Evolutionary conservation across 225 moss, liverwort and hornwort genomes (phyloP).

Genomic region (Ulota crispa): DNA sequence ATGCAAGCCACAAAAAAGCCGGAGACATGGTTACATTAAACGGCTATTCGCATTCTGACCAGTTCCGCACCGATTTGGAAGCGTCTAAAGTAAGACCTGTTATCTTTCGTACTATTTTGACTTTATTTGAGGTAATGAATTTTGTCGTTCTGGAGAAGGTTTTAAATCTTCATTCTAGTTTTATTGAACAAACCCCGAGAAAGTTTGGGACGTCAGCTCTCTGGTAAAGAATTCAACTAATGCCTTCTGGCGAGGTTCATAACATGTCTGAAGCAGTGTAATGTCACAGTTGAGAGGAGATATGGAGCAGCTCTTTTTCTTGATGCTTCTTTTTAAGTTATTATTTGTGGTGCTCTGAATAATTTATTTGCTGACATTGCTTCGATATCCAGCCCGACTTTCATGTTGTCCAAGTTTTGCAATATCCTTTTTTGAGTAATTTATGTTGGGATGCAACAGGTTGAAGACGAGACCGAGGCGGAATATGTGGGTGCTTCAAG

Average conservation of each 20-base stretch:
- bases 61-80: constrained; percentile 19
- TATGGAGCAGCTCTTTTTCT: neutral
- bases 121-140: neutral
- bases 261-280: constrained; percentile 13
- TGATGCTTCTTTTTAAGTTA: neutral
- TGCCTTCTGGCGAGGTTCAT: neutral
- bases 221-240: neutral
- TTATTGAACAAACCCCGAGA: neutral
- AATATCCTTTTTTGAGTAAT: constrained; percentile 4
- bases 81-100: constrained; percentile 20
- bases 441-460: constrained; percentile 38
- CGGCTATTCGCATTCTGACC: constrained; percentile 20
- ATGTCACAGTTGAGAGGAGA: neutral
- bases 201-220: neutral
- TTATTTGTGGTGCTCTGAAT: neutral
- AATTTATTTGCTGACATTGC: neutral
- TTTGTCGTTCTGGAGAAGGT: neutral
- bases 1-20: constrained; percentile 14
- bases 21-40: constrained; percentile 9
- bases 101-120: neutral
- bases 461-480: constrained; percentile 13
- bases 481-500: neutral
- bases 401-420: constrained; percentile 12
- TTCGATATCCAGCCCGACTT: neutral
- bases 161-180: neutral